These are phyloP conservation scores for Kazachstania viticola DNA, from an alignment of 805 yeast species.

Conservation along the genomic window DNA sequence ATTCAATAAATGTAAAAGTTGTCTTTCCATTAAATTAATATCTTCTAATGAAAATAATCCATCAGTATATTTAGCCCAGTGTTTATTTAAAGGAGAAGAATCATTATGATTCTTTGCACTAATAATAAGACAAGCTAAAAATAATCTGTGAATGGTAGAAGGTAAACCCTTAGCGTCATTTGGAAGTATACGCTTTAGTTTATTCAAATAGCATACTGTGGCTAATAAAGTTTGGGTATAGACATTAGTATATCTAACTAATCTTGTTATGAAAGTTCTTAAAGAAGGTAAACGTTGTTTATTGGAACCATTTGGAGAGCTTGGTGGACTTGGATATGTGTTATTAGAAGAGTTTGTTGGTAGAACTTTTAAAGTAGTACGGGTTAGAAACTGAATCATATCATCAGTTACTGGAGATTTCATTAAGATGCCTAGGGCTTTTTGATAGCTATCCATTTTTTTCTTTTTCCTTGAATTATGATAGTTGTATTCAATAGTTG, in stretches of 20 bases:
- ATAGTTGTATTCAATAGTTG: too few relatives aligned
- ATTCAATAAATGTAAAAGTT: conserved; percentile 51
- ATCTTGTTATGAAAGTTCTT: conserved; percentile 59
- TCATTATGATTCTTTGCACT: conserved; percentile 70
- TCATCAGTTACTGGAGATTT: conserved; percentile 62
- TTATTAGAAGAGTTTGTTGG: conserved; percentile 33
- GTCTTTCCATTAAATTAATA: conserved; percentile 73
- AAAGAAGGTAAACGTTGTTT: conserved; percentile 41
- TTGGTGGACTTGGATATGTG: conserved; percentile 26
- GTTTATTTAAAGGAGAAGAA: conserved; percentile 63
- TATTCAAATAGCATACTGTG: conserved; percentile 55
- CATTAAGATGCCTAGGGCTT: conserved; percentile 50
- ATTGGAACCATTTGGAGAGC: conserved; percentile 14
- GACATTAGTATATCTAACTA: conserved; percentile 69
- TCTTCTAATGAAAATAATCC: conserved; percentile 58
- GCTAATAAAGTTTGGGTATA: conserved; percentile 70
- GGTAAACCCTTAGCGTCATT: conserved; percentile 65
- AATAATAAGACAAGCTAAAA: conserved; percentile 61
- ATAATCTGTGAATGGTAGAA: conserved; percentile 69
- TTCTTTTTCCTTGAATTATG: too few relatives aligned
- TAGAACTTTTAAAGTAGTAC: conserved; percentile 51
- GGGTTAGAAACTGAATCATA: conserved; percentile 60
- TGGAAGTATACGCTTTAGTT: conserved; percentile 51
- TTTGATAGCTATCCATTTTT: conserved; percentile 27
- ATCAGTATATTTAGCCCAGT: conserved; percentile 73